Base-by-base conservation (phyloP, 768 basidiomycete species). In the Collybia mongolica region DNA sequence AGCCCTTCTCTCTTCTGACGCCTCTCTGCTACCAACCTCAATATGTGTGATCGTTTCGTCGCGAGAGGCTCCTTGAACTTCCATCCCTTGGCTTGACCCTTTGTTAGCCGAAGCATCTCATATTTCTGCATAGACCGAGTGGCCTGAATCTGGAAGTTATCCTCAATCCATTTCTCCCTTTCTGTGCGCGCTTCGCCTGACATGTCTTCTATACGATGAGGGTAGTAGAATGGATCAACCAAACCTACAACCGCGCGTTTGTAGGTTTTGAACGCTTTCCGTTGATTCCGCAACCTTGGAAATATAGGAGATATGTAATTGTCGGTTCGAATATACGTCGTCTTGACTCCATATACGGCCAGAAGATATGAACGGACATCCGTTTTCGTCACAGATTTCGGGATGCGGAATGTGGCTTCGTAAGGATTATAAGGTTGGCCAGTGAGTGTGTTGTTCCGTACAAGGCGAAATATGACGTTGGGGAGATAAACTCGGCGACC, bases 311-410 rank as follows among this genome's bases (percentile, higher is more conserved):
- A 79, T 52, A 86, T 72, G 60, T 93, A 92, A 72, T 90, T 91
- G 75, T 91, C 90, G n/a, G 94, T 98, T 45, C 94, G 91, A 54
- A 98, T 92, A 66, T 95, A 97, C 6, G 93, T 96, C 52, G 89
- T 88, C 61, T 85, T 74, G 40, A 98, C 84, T 53, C 90, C 90
- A 59, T 98, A 98, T n/a, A 87, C 80, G 28, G 92, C 79, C 45
- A 71, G 70, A 41, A 98, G 81, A 64, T 96, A 93, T 0, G 88
- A 87, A 36, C 93, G 86, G 32, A 98, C 72, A 70, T 98, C 94
- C 49, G 88, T 90, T 71, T 98, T 98, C 38, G 93, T 97, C 68
- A 95, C 76, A 38, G 83, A 87, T 54, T 83, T 81, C n/a, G 93
- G 88, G 36, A 96, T 77, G 48, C 92, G 90, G 74, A 98, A 96